Conservation (phyloP, 2,329 filamentous ascomycete species). For the Phialocephala subalpina region DNA sequence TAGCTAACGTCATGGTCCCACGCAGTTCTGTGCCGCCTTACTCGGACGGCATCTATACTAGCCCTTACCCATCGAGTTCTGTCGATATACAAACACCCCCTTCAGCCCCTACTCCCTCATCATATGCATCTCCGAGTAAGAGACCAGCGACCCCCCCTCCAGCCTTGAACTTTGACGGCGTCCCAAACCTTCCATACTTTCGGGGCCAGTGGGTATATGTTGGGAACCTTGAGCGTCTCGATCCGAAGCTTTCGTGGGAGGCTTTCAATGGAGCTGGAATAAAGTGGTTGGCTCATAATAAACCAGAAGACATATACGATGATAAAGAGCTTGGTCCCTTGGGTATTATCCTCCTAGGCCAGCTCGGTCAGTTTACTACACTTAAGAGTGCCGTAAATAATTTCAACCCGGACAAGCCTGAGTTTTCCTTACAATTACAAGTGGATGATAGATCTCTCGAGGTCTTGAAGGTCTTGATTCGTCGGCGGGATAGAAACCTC, state of each 20-base stretch:
- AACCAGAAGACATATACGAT: constrained; percentile 24
- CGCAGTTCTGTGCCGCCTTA: too few species aligned
- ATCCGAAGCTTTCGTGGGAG: constrained; percentile 28
- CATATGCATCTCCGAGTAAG: constrained; percentile 25
- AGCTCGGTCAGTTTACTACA: constrained; percentile 23
- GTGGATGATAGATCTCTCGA: constrained; percentile 19
- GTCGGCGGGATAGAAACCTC: too few species aligned
- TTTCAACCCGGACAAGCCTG: constrained; percentile 24
- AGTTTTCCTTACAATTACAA: constrained; percentile 29
- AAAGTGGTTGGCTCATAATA: constrained; percentile 12
- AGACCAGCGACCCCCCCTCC: constrained; percentile 21
- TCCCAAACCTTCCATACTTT: constrained; percentile 27
- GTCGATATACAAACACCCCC: too few species aligned
- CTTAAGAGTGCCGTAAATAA: constrained; percentile 24
- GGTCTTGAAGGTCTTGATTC: constrained; percentile 24
- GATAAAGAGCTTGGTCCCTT: constrained; percentile 21
- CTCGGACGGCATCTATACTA: too few species aligned
- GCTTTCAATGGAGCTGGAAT: constrained; percentile 18
- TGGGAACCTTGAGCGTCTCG: constrained; percentile 23
- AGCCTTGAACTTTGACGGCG: constrained; percentile 20
- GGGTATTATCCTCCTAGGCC: constrained; percentile 28
- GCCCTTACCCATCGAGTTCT: too few species aligned
- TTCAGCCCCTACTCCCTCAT: constrained; percentile 10
- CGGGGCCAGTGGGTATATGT: constrained; percentile 25
- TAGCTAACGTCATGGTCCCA: too few species aligned